These are phyloP conservation scores for Trichaptum fuscoviolaceum DNA, from an alignment of 768 basidiomycete species.

Conservation along the genomic window DNA sequence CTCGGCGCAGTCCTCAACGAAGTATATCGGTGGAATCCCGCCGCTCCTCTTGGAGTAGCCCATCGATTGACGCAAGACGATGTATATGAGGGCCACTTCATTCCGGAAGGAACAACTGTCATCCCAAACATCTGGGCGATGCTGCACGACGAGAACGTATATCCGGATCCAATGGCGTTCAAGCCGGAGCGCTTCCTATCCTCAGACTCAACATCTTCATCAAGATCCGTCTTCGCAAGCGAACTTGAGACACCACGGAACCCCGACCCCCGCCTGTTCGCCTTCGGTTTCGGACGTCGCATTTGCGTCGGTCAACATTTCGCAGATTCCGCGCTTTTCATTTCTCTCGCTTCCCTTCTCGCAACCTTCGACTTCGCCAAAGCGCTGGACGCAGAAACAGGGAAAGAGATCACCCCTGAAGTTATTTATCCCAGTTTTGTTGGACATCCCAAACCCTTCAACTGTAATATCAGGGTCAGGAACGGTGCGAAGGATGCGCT, in stretches of 20 bases:
- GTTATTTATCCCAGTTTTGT: background rate
- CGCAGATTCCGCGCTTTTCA: constrained; percentile 16
- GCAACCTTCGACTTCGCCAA: constrained; percentile 15
- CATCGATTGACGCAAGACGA: constrained; percentile 29
- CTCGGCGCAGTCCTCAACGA: constrained; percentile 15
- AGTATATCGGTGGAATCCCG: constrained; percentile 10
- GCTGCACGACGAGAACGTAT: constrained; percentile 19
- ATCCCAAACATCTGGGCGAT: constrained; percentile 14
- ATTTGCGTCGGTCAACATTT: constrained; percentile 20
- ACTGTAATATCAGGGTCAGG: background rate
- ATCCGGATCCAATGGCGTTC: constrained; percentile 14
- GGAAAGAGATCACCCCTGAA: background rate
- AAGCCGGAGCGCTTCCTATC: constrained; percentile 14
- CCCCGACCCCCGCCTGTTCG: constrained; percentile 15
- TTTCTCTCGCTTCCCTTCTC: constrained; percentile 17
- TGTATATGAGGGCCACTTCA: constrained; percentile 25
- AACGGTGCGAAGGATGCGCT: background rate
- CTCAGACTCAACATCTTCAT: constrained; percentile 3
- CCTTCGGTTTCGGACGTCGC: constrained; percentile 22
- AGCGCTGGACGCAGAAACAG: constrained; percentile 6
- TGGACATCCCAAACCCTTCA: background rate
- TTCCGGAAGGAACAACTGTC: constrained; percentile 18
- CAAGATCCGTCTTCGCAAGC: background rate
- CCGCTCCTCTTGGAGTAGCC: constrained; percentile 22
- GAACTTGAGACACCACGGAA: background rate